phyloP scores from a whole-genome alignment of 78 protist species.

The Guillardia theta region DNA sequence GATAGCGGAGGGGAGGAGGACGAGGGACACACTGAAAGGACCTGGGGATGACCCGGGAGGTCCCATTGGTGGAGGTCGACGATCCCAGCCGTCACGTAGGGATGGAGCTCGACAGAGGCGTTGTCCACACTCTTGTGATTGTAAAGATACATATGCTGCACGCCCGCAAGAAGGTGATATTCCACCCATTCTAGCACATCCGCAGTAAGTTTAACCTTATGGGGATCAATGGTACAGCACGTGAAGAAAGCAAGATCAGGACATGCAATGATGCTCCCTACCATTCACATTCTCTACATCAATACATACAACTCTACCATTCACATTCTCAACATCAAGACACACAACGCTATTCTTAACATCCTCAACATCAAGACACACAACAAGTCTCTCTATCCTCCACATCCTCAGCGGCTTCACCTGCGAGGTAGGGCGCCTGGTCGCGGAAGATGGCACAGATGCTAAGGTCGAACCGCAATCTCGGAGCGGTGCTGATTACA shows the following conservation, averaged over 20 bases:
- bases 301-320: not conserved
- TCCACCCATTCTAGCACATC: no score
- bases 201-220: no score
- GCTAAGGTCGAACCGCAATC: not conserved
- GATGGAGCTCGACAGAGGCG: not conserved
- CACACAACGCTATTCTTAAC: not conserved
- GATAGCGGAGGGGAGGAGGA: not conserved
- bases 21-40: not conserved
- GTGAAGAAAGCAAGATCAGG: no score
- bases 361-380: not conserved
- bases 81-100: not conserved
- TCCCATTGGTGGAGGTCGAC: constrained; percentile 11
- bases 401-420: not conserved
- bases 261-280: no score
- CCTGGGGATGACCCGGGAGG: not conserved
- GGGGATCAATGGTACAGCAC: no score
- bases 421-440: constrained; percentile 27
- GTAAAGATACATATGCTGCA: not conserved
- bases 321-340: not conserved
- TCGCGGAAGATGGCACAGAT: constrained; percentile 30
- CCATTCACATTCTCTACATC: no score
- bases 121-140: constrained; percentile 5
- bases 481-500: not conserved
- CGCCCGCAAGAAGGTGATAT: constrained; percentile 7
- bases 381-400: not conserved